Percentiles rank a stretch among this genome's conserved stretches.
Evolutionary conservation across 352 stramenopile genomes (phyloP).

Genomic region (Plasmopara muralis): DNA sequence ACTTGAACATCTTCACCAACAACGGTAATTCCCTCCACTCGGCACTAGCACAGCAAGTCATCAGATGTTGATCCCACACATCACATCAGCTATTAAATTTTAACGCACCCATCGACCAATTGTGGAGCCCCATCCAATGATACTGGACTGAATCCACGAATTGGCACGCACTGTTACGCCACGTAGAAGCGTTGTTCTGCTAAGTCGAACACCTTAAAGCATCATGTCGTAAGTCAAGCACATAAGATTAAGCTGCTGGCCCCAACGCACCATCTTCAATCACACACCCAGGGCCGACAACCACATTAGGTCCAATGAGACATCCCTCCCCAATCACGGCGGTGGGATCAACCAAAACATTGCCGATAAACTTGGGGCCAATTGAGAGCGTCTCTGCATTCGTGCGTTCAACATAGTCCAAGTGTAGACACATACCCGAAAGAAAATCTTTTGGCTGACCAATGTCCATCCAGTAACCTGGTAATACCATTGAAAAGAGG

Average conservation of each 20-base stretch:
- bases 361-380: constrained; percentile 72
- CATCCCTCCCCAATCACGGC: constrained; percentile 71
- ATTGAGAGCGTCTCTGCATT: constrained; percentile 42
- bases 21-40: constrained; percentile 78
- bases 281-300: constrained; percentile 73
- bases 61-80: neutral
- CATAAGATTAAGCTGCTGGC: neutral
- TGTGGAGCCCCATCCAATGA: constrained; percentile 85
- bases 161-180: constrained; percentile 72
- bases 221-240: neutral
- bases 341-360: constrained; percentile 78
- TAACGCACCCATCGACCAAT: constrained; percentile 72
- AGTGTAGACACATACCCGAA: constrained; percentile 78
- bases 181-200: constrained; percentile 69
- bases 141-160: constrained; percentile 83
- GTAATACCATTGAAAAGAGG: constrained; percentile 79
- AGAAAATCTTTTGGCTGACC: constrained; percentile 88
- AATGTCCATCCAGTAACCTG: constrained; percentile 89
- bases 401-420: constrained; percentile 61
- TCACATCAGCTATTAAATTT: neutral
- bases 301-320: constrained; percentile 81
- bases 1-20: constrained; percentile 85
- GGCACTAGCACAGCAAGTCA: constrained; percentile 34
- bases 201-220: constrained; percentile 66
- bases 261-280: constrained; percentile 68